Evolutionary conservation across 2,329 filamentous ascomycete genomes (phyloP).

Genomic region (Cercospora janseana): DNA sequence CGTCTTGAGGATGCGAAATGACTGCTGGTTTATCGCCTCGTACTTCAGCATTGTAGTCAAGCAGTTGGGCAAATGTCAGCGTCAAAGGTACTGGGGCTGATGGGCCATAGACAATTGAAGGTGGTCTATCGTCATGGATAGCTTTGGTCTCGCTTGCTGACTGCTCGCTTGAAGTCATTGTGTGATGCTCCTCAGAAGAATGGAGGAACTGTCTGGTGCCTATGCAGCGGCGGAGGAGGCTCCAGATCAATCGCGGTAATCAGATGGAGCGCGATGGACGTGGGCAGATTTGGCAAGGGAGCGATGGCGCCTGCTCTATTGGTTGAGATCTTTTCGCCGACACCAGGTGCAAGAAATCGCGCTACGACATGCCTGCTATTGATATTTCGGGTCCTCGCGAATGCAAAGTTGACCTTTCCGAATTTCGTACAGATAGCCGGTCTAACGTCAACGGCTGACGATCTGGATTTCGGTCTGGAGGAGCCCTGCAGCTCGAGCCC

Average conservation of each 20-base stretch:
- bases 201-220: too few relatives aligned
- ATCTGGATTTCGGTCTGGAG: not conserved
- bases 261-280: too few relatives aligned
- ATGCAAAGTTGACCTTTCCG: not conserved
- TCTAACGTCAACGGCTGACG: slow-evolving; percentile 9
- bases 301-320: not conserved
- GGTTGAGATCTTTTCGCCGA: slow-evolving; percentile 1
- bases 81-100: slow-evolving; percentile 31
- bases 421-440: not conserved
- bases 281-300: too few relatives aligned
- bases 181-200: too few relatives aligned
- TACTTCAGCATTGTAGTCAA: slow-evolving; percentile 33
- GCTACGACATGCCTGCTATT: slow-evolving; percentile 1
- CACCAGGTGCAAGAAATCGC: not conserved
- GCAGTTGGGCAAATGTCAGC: slow-evolving; percentile 32
- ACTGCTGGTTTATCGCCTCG: slow-evolving; percentile 30
- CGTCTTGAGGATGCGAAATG: slow-evolving; percentile 32
- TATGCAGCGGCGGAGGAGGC: too few relatives aligned
- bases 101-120: slow-evolving; percentile 34
- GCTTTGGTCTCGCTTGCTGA: slow-evolving; percentile 2
- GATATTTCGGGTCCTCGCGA: not conserved
- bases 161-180: slow-evolving; percentile 14
- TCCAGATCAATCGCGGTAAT: too few relatives aligned
- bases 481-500: not conserved
- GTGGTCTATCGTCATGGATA: slow-evolving; percentile 25